Conservation (phyloP, 192 early-diverging fungal species). For the Backusella macrospora region DNA sequence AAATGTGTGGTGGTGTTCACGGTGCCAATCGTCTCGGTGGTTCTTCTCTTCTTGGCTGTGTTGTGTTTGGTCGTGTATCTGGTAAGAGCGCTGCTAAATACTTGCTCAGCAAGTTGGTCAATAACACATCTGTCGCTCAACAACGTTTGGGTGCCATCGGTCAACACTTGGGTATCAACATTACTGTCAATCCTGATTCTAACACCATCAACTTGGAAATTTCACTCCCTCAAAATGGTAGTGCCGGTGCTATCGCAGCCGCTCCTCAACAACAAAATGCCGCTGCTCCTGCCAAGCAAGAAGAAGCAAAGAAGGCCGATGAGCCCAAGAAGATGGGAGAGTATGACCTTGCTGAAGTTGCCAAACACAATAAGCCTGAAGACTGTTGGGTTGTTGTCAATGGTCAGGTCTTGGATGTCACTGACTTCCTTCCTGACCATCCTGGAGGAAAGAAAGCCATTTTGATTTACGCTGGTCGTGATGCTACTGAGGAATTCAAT, state of each 20-base stretch:
- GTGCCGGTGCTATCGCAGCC: conserved; percentile 22
- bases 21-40: conserved; percentile 97
- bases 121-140: conserved; percentile 50
- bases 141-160: conserved; percentile 70
- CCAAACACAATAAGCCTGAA: conserved; percentile 79
- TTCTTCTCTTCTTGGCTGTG: conserved; percentile 91
- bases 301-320: conserved; percentile 38
- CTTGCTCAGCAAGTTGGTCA: conserved; percentile 47
- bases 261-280: conserved; percentile 32
- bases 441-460: conserved; percentile 88
- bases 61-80: conserved; percentile 94
- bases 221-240: conserved; percentile 46
- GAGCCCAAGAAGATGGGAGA: conserved; percentile 45
- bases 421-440: conserved; percentile 78
- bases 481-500: conserved; percentile 85
- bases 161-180: conserved; percentile 65
- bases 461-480: conserved; percentile 80
- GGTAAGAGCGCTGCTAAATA: conserved; percentile 71
- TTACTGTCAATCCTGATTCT: conserved; percentile 57
- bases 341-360: conserved; percentile 76
- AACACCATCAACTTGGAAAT: conserved; percentile 56
- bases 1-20: conserved; percentile 95
- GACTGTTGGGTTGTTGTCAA: conserved; percentile 91
- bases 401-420: conserved; percentile 77
- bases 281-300: conserved; percentile 42